Evolutionary conservation across 2,329 filamentous ascomycete genomes (phyloP).

Genomic region (Verticillium nubilum): DNA sequence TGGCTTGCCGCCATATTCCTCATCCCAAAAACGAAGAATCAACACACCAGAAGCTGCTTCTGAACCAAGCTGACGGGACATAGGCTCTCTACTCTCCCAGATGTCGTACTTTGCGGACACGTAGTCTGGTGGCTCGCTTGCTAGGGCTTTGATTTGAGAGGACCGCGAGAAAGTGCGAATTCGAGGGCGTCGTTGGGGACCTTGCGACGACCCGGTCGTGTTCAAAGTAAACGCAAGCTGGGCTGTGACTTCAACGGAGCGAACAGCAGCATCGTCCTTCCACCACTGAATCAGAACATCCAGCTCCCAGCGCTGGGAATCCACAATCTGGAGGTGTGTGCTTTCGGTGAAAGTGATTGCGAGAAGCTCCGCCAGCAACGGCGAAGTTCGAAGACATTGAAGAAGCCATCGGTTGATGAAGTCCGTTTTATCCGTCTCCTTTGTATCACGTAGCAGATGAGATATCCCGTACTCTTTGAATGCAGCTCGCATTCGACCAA

Average conservation of each 20-base stretch:
- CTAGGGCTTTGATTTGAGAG: neutral
- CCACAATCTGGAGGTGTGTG: conserved; percentile 25
- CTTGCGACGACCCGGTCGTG: neutral
- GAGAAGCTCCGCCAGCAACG: conserved; percentile 38
- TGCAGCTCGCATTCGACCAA: conserved; percentile 29
- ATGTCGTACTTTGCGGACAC: neutral
- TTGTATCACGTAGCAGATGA: conserved; percentile 30
- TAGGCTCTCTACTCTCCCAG: neutral
- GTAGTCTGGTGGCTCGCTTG: neutral
- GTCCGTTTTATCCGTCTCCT: conserved; percentile 32
- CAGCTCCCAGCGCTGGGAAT: conserved; percentile 27
- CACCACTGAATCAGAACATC: conserved; percentile 33
- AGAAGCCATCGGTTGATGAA: conserved; percentile 49
- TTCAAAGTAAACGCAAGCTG: neutral
- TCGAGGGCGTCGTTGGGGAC: neutral
- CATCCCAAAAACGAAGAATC: neutral
- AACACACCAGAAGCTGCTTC: neutral
- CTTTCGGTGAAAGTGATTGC: conserved; percentile 28
- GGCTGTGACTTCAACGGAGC: neutral
- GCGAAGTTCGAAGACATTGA: conserved; percentile 41
- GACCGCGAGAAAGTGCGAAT: neutral
- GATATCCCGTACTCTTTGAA: conserved; percentile 45
- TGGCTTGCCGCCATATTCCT: neutral
- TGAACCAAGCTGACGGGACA: neutral
- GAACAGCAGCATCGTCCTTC: conserved; percentile 15